Evolutionary conservation across 2,329 filamentous ascomycete genomes (phyloP), one percentile per base, ranked within the genome.

Genomic region (Fusarium subglutinans): DNA sequence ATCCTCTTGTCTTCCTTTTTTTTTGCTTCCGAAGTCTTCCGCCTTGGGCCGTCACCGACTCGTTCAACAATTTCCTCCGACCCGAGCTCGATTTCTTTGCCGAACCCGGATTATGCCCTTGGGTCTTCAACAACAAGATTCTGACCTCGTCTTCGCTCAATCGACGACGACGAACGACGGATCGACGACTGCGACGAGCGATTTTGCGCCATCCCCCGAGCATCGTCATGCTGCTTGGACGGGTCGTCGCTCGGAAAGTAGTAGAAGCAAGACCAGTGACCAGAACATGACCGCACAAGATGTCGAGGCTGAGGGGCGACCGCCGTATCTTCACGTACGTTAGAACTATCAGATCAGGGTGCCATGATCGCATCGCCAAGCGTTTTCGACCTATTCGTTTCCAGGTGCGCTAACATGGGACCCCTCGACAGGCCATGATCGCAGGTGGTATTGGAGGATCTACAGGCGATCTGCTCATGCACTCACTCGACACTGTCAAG

Each of bases 401-500:
- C 57, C 41, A 63, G 40, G 22, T 64, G 63, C 66, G 74, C 77
- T 78, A 73, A 78, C 70, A 60, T 58, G 57, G 40, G 55, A 33
- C 53, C 24, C 48, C 40, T 59, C 72, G 62, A 71, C 67, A 98
- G 94, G 92, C 93, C 81, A 99, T 98, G 95, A 88, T 99, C 79
- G 96, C 96, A 40, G 96, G 96, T 80, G 96, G 96, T 69, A 87
- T 97, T 60, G 96, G 97, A 80, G 96, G 96, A 60, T 95, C 94
- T 22, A 97, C 93, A 63, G 96, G 97, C 67, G 96, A 99, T 83
- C 93, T 99, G 89, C 87, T 99, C 76, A 99, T 99, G 96, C 96
- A 99, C 85, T 98, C 96, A 51, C 89, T 99, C 80, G 96, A 99
- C 83, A 99, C 96, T 2, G 96, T 99, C 79, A 99, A 99, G 85